Conservation (phyloP, 2,329 filamentous ascomycete genomes). For the Geosmithia morbida region DNA sequence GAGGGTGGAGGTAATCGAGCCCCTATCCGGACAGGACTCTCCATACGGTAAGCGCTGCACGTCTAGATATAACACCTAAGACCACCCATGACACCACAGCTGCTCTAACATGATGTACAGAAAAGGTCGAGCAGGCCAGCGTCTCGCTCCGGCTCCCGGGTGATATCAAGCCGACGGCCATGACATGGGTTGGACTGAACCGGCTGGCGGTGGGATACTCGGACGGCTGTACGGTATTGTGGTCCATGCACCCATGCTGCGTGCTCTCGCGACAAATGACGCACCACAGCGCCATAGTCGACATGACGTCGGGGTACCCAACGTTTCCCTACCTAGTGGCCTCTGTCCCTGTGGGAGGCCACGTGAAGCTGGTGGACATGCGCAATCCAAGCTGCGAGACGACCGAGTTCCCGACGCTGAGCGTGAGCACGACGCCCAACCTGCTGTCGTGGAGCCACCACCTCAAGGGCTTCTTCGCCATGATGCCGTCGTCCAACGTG, state of each 20-base stretch:
- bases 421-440: conserved; percentile 36
- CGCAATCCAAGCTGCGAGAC: conserved; percentile 34
- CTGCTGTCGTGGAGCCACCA: conserved; percentile 40
- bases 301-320: conserved; percentile 40
- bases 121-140: conserved; percentile 27
- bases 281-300: conserved; percentile 38
- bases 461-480: conserved; percentile 37
- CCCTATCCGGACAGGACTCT: conserved; percentile 16
- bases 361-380: conserved; percentile 36
- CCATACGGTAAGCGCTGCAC: conserved; percentile 25
- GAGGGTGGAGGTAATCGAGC: conserved; percentile 30
- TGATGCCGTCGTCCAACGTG: conserved; percentile 36
- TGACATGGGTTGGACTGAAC: conserved; percentile 41
- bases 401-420: conserved; percentile 35
- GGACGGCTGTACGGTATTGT: conserved; percentile 40
- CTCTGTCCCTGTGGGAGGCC: conserved; percentile 38
- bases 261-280: conserved; percentile 35
- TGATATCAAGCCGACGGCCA: conserved; percentile 30
- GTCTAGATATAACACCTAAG: not conserved
- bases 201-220: conserved; percentile 39
- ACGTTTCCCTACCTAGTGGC: conserved; percentile 40
- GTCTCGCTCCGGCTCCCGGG: conserved; percentile 31
- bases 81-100: no score
- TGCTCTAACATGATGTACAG: conserved; percentile 18
- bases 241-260: conserved; percentile 35